Base-by-base conservation (phyloP, 495 filamentous ascomycete genomes). In the Parathielavia hyrcaniae region DNA sequence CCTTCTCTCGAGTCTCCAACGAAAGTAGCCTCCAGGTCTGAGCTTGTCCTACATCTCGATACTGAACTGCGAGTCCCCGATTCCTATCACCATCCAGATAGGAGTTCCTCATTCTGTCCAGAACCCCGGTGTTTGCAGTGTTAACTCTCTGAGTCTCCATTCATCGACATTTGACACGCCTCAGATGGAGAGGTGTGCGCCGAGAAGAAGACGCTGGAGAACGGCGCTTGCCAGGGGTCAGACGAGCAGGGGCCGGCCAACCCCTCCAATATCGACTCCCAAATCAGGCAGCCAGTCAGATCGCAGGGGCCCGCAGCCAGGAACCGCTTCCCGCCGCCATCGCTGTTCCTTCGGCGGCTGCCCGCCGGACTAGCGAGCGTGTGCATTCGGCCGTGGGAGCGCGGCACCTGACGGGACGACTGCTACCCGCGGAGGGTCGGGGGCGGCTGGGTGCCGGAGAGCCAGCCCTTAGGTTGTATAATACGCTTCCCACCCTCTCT, bases 151-250 rank as follows among this genome's bases (percentile, higher is more conserved):
- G 26, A 2, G 26, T 30, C 26, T 2, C 26, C 26, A 30, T 30
- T 30, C 26, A 30, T 30, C 26, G 6, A 30, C 26, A 30, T 30
- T 30, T 30, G 13, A 32, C 1, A 30, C 48, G 47, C 22, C 59
- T 19, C 36, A 5, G 22, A 9, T 1, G 26, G 41, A 51, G 53
- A 48, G 19, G 59, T 57, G 46, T 7, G 30, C 20, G 40, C 30
- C 40, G 32, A 50, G 43, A 44, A 11, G 40, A 53, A 48, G 59
- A 46, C 50, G 56, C 35, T 30, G 26, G 26, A 16, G 22, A 53
- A 34, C 47, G 57, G 67, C 62, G 64, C 61, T 67, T 67, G 59
- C 59, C 59, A 48, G 60, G 49, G 51, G 54, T 55, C 50, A 55
- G 59, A 57, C 48, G 47, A 57, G 46, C 61, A 64, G 62, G 67